phyloP scores from a whole-genome alignment of 331 rosid species.

The Pyrus hybrid region DNA sequence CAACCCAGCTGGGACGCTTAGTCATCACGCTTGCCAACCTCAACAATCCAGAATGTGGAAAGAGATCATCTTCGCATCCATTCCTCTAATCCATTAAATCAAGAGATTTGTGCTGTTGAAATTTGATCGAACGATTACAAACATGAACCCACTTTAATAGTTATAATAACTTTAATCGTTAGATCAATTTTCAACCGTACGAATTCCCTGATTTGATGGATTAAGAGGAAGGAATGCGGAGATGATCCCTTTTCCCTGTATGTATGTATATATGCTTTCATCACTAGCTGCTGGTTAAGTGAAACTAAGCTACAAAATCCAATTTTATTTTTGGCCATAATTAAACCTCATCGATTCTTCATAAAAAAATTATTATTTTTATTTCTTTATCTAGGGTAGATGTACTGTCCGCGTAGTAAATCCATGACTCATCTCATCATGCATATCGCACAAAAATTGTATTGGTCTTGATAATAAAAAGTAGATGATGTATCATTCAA shows the following conservation, averaged over 20 bases:
- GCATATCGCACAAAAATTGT: not conserved
- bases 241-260: too few species aligned
- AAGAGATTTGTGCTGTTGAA: fast-evolving
- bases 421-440: not conserved
- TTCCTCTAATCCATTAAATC: too few species aligned
- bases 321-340: not conserved
- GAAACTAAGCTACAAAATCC: not conserved
- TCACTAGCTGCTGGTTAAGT: not conserved
- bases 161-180: fast-evolving
- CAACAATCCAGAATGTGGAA: not conserved
- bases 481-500: fast-evolving
- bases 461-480: too few species aligned
- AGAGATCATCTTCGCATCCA: fast-evolving
- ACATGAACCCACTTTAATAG: too few species aligned
- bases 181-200: fast-evolving
- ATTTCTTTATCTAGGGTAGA: not conserved
- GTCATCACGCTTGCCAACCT: constrained; percentile 20
- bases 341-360: not conserved
- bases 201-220: fast-evolving
- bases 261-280: not conserved
- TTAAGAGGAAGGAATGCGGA: fast-evolving
- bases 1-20: not conserved
- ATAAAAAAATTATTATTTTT: too few species aligned
- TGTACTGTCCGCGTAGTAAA: not conserved
- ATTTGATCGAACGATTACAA: fast-evolving